Conservation (phyloP, 257 asterid species). For the Cynanchum wilfordii region DNA sequence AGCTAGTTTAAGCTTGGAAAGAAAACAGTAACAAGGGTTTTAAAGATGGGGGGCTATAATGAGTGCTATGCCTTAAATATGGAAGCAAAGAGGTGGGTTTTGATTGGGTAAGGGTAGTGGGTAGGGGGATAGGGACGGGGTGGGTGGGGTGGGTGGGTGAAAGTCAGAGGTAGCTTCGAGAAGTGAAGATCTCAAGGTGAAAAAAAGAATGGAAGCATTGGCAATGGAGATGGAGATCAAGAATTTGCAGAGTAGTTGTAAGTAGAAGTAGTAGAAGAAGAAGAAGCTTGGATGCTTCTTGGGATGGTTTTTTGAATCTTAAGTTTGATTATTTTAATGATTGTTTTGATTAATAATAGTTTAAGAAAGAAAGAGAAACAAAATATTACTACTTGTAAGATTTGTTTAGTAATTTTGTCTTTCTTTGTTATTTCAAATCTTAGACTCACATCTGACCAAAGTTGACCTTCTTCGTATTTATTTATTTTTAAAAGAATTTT, state of each 20-base stretch:
- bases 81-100: background rate
- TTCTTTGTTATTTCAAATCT: conserved; percentile 29
- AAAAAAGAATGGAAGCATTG: conserved; percentile 15
- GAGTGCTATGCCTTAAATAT: background rate
- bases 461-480: conserved; percentile 33
- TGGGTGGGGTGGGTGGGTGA: conserved; percentile 37
- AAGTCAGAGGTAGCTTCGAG: conserved; percentile 56
- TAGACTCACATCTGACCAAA: conserved; percentile 47
- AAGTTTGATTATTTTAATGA: conserved; percentile 45
- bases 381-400: no score
- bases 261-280: conserved; percentile 4
- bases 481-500: background rate
- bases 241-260: background rate
- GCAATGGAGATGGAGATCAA: conserved; percentile 4
- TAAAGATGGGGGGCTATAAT: no score
- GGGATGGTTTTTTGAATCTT: conserved; percentile 58
- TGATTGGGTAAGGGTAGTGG: background rate
- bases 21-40: background rate
- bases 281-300: conserved; percentile 69
- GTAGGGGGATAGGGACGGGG: background rate
- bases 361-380: conserved; percentile 17
- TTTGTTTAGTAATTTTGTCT: no score
- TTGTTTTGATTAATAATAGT: conserved; percentile 4
- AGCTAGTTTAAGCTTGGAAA: background rate
- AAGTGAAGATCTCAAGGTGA: conserved; percentile 70